phyloP scores from a whole-genome alignment of 257 asterid species.

The Datura wrightii region DNA sequence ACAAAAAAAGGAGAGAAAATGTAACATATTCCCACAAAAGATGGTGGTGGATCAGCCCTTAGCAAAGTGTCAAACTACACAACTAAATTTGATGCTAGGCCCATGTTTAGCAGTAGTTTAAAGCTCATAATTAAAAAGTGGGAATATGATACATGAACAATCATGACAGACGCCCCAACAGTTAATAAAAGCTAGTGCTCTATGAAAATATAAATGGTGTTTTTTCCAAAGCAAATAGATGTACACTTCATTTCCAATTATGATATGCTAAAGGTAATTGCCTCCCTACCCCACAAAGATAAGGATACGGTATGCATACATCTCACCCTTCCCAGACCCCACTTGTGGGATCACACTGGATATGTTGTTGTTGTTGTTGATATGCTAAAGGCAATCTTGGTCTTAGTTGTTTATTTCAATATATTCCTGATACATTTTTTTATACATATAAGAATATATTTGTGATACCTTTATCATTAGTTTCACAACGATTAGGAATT shows the following conservation, averaged over 20 bases:
- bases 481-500: not conserved
- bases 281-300: no score
- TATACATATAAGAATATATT: not conserved
- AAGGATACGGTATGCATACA: no score
- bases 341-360: no score
- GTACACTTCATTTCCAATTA: not conserved
- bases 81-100: not conserved
- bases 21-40: not conserved
- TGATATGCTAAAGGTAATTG: not conserved
- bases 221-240: not conserved
- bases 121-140: not conserved
- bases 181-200: not conserved
- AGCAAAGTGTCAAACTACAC: not conserved
- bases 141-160: not conserved
- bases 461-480: not conserved
- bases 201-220: not conserved
- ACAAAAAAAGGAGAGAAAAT: slow-evolving; percentile 30
- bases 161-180: not conserved
- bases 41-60: not conserved
- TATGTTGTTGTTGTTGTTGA: no score
- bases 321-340: no score
- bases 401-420: slow-evolving; percentile 1
- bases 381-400: not conserved
- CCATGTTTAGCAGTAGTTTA: not conserved
- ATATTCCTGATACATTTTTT: not conserved